Conservation (phyloP, 2,329 filamentous ascomycete genomes). For the Diaporthe batatas region DNA sequence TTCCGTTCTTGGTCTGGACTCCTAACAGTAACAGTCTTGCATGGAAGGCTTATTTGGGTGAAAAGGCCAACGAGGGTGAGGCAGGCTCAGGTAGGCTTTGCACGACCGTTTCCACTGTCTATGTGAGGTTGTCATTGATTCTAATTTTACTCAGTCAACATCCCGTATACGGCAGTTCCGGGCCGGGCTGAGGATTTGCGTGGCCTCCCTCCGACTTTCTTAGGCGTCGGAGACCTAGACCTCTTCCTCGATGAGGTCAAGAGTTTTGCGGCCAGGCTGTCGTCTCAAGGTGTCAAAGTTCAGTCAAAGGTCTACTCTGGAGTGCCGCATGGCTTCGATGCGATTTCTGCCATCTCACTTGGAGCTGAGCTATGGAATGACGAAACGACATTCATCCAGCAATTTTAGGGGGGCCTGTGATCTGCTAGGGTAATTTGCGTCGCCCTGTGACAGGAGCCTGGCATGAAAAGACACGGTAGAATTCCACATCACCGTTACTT, state of each 20-base stretch:
- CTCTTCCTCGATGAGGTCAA: slow-evolving; percentile 54
- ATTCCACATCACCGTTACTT: no score
- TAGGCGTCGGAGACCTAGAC: slow-evolving; percentile 56
- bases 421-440: no score
- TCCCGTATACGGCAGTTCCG: slow-evolving; percentile 43
- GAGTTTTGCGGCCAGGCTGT: slow-evolving; percentile 51
- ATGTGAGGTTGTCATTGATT: no score
- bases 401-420: not conserved
- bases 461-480: no score
- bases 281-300: slow-evolving; percentile 50
- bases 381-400: not conserved
- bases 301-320: slow-evolving; percentile 58
- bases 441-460: no score
- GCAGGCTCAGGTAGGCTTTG: not conserved
- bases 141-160: not conserved
- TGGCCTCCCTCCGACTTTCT: slow-evolving; percentile 53
- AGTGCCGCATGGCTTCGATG: slow-evolving; percentile 55
- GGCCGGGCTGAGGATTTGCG: slow-evolving; percentile 45
- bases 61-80: not conserved
- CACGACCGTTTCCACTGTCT: not conserved
- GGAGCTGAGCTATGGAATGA: not conserved
- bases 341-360: not conserved
- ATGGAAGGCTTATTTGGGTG: slow-evolving; percentile 15
- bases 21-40: not conserved
- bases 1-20: not conserved